Evolutionary conservation across 805 yeast genomes (phyloP), one percentile per base, ranked within the genome.

Genomic region (Hanseniaspora osmophila): DNA sequence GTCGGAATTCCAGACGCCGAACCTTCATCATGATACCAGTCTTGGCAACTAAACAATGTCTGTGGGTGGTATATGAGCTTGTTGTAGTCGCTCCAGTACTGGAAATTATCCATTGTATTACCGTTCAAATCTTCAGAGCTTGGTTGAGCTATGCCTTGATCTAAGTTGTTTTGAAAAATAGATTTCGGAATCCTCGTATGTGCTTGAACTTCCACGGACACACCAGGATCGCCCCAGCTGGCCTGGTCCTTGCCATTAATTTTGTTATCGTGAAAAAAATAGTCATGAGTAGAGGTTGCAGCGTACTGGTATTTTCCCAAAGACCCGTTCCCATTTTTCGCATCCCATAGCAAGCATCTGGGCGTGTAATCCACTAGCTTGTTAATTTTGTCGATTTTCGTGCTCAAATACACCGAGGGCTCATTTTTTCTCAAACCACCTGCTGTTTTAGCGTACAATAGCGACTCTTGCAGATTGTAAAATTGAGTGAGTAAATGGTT

Each of bases 81-180:
- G 37, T 79, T 70, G 56, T 80, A 84, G 55, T 85, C 95, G 0
- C 92, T 71, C 96, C 96, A 90, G 52, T 75, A 83, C 29, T 58
- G 60, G 0, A 84, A 73, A 39, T 70, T 71, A 1, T 58, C 56
- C 0, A 50, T 49, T 5, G 27, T 22, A 7, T 22, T 22, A 22
- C 27, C 27, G 4, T 22, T 7, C 4, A 22, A 22, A 22, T 54
- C 59, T 37, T 84, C 61, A 22, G 51, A 49, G 1, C 18, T 17
- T 11, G 18, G n/a, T 33, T 52, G 44, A 3, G n/a, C n/a, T 51
- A 40, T 48, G 0, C 74, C 75, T 1, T 57, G 41, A 60, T 84
- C 94, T 32, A 87, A 61, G 1, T 78, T 74, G 33, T 49, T 50
- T 57, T 84, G 95, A 57, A 80, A 87, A 17, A 68, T 70, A 50